phyloP scores from a whole-genome alignment of 2,329 filamentous ascomycete genomes.

The Paecilomyces sp. region DNA sequence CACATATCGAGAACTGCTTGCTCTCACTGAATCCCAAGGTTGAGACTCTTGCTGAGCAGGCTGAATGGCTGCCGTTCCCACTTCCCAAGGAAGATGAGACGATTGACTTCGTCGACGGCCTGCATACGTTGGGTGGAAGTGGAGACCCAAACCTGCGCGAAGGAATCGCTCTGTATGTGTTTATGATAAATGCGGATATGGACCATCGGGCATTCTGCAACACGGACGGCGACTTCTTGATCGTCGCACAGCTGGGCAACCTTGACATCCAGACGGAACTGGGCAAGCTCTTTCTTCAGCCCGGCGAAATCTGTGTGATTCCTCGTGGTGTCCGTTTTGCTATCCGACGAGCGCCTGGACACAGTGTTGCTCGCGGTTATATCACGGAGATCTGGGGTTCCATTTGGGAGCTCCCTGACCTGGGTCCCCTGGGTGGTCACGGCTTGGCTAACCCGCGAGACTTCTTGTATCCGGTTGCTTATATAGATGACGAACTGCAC shows the following conservation, averaged over 20 bases:
- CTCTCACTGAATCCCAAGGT: constrained; percentile 42
- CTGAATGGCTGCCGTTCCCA: constrained; percentile 50
- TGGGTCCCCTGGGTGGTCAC: constrained; percentile 59
- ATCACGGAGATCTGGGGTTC: constrained; percentile 57
- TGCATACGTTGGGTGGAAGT: constrained; percentile 47
- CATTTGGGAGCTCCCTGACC: constrained; percentile 55
- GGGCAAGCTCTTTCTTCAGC: constrained; percentile 52
- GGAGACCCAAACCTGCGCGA: constrained; percentile 47
- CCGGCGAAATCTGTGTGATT: constrained; percentile 58
- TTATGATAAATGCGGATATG: constrained; percentile 50
- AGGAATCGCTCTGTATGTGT: constrained; percentile 48
- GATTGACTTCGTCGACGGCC: constrained; percentile 49
- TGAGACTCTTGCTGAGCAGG: constrained; percentile 46
- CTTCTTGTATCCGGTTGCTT: constrained; percentile 54
- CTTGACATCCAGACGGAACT: constrained; percentile 60
- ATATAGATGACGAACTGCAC: constrained; percentile 46
- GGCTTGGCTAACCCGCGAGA: constrained; percentile 57
- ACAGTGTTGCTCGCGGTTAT: constrained; percentile 49
- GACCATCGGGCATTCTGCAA: constrained; percentile 47
- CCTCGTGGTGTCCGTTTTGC: constrained; percentile 54
- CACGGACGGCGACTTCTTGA: constrained; percentile 57
- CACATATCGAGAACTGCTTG: constrained; percentile 20
- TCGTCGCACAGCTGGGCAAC: constrained; percentile 54
- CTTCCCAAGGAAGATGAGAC: constrained; percentile 37
- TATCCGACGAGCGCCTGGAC: constrained; percentile 49